Evolutionary conservation across 2,329 filamentous ascomycete species (phyloP).

Genomic region (Hyphodiscus sp.): DNA sequence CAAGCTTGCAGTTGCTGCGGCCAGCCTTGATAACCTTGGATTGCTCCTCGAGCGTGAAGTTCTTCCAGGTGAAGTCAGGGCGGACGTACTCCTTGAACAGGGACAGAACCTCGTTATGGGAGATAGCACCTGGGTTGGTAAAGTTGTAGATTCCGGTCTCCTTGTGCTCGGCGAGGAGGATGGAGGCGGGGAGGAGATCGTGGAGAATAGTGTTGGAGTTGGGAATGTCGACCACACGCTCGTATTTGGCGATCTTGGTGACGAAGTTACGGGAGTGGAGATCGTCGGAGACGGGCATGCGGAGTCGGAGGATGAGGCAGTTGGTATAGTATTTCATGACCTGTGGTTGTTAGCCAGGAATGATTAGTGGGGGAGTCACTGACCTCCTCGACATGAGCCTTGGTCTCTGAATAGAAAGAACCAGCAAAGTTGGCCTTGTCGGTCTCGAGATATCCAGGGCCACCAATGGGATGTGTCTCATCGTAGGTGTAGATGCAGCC

Average conservation of each 20-base stretch:
- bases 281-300: slow-evolving; percentile 65
- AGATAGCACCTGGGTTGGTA: slow-evolving; percentile 63
- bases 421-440: slow-evolving; percentile 59
- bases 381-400: slow-evolving; percentile 58
- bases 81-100: slow-evolving; percentile 59
- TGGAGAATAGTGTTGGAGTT: slow-evolving; percentile 63
- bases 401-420: slow-evolving; percentile 63
- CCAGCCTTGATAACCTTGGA: slow-evolving; percentile 61
- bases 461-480: slow-evolving; percentile 52
- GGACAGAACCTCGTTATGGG: slow-evolving; percentile 61
- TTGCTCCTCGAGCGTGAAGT: slow-evolving; percentile 61
- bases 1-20: slow-evolving; percentile 59
- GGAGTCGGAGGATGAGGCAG: slow-evolving; percentile 56
- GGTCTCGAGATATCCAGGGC: slow-evolving; percentile 53
- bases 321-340: slow-evolving; percentile 57
- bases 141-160: slow-evolving; percentile 64
- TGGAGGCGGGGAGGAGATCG: slow-evolving; percentile 55
- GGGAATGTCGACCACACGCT: slow-evolving; percentile 59
- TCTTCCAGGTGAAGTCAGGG: slow-evolving; percentile 55
- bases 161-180: slow-evolving; percentile 52
- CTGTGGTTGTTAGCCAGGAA: slow-evolving; percentile 31
- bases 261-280: slow-evolving; percentile 61
- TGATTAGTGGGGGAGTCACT: slow-evolving; percentile 17
- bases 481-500: slow-evolving; percentile 64
- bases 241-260: slow-evolving; percentile 61